phyloP scores from a whole-genome alignment of 1,284 basidiomycete genomes.

The Fomitopsis schrenkii region DNA sequence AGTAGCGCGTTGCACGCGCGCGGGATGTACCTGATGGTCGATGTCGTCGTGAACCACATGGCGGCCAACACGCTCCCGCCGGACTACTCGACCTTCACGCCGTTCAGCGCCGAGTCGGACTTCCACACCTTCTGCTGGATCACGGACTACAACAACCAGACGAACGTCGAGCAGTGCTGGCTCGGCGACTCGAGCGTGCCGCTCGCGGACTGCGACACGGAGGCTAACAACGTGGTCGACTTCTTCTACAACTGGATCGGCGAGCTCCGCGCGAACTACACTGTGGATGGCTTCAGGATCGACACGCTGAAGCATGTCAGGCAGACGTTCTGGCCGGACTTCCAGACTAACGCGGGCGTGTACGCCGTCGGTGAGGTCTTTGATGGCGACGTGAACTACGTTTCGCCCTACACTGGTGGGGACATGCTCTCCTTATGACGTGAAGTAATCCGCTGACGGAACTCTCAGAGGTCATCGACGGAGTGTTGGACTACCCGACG shows the following conservation, averaged over 20 bases:
- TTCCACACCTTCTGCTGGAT: conserved; percentile 69
- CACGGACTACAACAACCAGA: conserved; percentile 42
- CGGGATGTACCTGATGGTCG: conserved; percentile 78
- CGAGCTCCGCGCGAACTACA: conserved; percentile 57
- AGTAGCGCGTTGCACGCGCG: conserved; percentile 61
- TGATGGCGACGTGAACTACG: conserved; percentile 50
- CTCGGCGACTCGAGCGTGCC: conserved; percentile 65
- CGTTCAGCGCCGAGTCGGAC: conserved; percentile 51
- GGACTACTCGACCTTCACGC: conserved; percentile 51
- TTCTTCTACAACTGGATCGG: conserved; percentile 61
- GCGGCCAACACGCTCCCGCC: conserved; percentile 55
- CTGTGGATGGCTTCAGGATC: conserved; percentile 71
- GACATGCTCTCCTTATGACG: not conserved
- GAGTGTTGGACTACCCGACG: conserved; percentile 70
- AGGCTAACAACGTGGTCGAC: conserved; percentile 51
- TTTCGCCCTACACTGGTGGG: conserved; percentile 20
- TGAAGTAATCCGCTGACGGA: no score
- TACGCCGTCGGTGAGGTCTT: conserved; percentile 86
- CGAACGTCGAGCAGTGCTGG: conserved; percentile 72
- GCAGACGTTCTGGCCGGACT: conserved; percentile 63
- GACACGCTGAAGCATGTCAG: conserved; percentile 68
- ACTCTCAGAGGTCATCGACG: conserved; percentile 48
- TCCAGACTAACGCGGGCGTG: conserved; percentile 68
- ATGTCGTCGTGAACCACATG: conserved; percentile 74
- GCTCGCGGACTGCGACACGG: conserved; percentile 72